Conservation (phyloP, 2,329 filamentous ascomycete genomes). For the Ascochyta lentis region DNA sequence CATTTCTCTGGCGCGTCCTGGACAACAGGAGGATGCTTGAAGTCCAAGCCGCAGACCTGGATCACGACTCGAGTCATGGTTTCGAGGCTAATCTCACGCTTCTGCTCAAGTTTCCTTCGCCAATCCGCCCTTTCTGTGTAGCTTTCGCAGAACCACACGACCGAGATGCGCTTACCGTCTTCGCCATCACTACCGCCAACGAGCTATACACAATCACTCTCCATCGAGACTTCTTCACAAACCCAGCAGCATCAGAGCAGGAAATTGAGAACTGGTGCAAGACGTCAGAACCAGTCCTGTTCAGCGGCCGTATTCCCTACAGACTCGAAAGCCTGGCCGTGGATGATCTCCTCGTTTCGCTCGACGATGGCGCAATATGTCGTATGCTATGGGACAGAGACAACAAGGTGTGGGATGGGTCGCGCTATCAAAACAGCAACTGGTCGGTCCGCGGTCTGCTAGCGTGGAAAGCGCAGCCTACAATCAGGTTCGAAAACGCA, state of each 20-base stretch:
- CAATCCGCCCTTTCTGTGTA: constrained; percentile 78
- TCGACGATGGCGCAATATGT: constrained; percentile 79
- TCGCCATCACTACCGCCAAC: constrained; percentile 78
- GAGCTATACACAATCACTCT: constrained; percentile 85
- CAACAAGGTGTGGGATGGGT: constrained; percentile 67
- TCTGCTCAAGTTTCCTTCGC: constrained; percentile 76
- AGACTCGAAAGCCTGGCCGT: constrained; percentile 77
- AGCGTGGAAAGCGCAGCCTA: constrained; percentile 69
- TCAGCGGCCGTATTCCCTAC: constrained; percentile 81
- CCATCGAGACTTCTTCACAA: constrained; percentile 80
- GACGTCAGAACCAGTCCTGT: constrained; percentile 72
- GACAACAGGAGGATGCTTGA: constrained; percentile 82
- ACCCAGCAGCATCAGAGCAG: constrained; percentile 71
- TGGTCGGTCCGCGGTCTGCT: constrained; percentile 70
- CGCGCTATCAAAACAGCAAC: constrained; percentile 74
- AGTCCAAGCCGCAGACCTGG: constrained; percentile 82
- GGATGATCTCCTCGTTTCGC: constrained; percentile 77
- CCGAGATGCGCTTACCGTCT: constrained; percentile 78
- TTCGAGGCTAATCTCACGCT: constrained; percentile 76
- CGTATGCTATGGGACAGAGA: constrained; percentile 58
- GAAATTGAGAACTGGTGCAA: constrained; percentile 80
- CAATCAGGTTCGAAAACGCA: constrained; percentile 69
- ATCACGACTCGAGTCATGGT: constrained; percentile 67
- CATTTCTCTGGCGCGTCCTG: constrained; percentile 89
- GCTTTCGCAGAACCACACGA: constrained; percentile 81